Conservation (phyloP, 495 filamentous ascomycete genomes). For the Echria macrotheca region DNA sequence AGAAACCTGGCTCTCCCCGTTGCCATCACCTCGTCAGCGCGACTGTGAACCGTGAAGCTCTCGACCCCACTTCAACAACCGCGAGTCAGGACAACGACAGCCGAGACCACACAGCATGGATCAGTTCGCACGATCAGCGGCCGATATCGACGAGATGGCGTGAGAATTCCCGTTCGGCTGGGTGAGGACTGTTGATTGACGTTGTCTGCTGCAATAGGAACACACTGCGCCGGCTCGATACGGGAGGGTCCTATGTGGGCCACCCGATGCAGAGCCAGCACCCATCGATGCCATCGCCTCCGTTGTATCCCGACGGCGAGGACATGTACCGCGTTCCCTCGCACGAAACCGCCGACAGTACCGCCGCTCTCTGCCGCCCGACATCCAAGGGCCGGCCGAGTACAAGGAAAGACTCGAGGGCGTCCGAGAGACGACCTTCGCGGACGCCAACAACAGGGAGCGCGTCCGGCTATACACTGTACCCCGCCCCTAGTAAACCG, state of each 20-base stretch:
- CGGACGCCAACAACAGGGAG: conserved; percentile 7
- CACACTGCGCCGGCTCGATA: conserved; percentile 11
- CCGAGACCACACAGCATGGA: conserved; percentile 7
- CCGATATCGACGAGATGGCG: conserved; percentile 19
- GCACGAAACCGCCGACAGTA: background rate
- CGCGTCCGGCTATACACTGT: conserved; percentile 20
- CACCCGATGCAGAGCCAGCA: background rate
- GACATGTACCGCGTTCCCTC: background rate
- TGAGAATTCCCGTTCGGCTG: conserved; percentile 2
- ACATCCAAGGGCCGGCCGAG: background rate
- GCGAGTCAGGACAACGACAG: background rate
- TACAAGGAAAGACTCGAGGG: conserved; percentile 16
- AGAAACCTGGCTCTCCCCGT: no score
- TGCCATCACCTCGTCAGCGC: no score
- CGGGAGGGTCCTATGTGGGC: background rate
- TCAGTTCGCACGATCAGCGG: conserved; percentile 1
- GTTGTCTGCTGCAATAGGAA: background rate
- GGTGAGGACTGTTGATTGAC: background rate
- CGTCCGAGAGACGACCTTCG: conserved; percentile 22
- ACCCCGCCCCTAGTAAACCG: conserved; percentile 23
- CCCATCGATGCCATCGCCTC: background rate
- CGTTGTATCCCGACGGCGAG: background rate
- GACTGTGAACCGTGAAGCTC: background rate
- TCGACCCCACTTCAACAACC: background rate
- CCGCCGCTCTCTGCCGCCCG: background rate